phyloP scores from a whole-genome alignment of 179 eudicot genomes.

The Sideroxylon spinosum region DNA sequence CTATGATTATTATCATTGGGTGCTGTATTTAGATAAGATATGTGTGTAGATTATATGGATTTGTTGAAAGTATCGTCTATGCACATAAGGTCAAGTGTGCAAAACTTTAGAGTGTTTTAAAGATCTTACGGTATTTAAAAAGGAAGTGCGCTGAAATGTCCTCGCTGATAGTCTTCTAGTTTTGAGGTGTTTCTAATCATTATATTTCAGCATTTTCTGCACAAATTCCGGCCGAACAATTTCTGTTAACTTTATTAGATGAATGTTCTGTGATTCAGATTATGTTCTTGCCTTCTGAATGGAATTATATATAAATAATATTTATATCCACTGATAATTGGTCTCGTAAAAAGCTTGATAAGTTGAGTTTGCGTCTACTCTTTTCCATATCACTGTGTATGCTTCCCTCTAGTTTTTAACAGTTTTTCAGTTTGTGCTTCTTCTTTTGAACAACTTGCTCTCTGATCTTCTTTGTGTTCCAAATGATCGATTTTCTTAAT shows the following conservation, averaged over 20 bases:
- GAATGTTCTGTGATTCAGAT: background rate
- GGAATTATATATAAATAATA: no score
- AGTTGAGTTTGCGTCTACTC: background rate
- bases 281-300: no score
- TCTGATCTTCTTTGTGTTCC: background rate
- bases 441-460: background rate
- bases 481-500: conserved; percentile 5
- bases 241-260: background rate
- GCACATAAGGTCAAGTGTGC: background rate
- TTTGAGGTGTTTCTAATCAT: background rate
- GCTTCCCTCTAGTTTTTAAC: background rate
- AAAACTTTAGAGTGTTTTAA: no score
- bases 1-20: no score
- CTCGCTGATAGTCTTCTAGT: background rate
- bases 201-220: background rate
- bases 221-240: background rate
- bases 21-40: no score
- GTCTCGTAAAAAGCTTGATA: background rate
- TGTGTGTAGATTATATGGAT: background rate
- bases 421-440: background rate
- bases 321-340: no score
- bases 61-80: conserved; percentile 2
- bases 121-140: background rate
- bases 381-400: background rate
- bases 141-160: background rate